Evolutionary conservation across 2,329 filamentous ascomycete genomes (phyloP).

Genomic region (Colletotrichum sojae): DNA sequence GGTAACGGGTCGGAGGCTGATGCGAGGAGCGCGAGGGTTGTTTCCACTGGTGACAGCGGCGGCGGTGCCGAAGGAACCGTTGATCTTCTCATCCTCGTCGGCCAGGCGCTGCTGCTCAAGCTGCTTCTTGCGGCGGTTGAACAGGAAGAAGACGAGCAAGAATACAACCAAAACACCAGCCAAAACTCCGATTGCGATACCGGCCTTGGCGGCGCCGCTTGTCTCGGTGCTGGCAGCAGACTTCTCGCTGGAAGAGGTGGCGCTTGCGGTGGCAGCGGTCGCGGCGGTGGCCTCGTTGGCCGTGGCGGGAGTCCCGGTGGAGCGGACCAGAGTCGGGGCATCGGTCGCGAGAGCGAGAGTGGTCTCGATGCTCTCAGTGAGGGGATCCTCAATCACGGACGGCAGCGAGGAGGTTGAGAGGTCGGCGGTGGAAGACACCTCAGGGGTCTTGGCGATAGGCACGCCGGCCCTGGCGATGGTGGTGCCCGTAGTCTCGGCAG

Average conservation of each 20-base stretch:
- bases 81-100: slow-evolving; percentile 76
- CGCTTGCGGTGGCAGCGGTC: slow-evolving; percentile 39
- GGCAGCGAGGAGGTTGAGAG: slow-evolving; percentile 42
- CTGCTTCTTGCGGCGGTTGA: slow-evolving; percentile 80
- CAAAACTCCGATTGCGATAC: slow-evolving; percentile 87
- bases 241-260: slow-evolving; percentile 24
- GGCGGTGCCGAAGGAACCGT: slow-evolving; percentile 55
- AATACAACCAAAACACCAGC: slow-evolving; percentile 76
- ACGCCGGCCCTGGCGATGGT: slow-evolving; percentile 29
- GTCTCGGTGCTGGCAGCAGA: slow-evolving; percentile 43
- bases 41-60: slow-evolving; percentile 48
- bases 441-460: slow-evolving; percentile 19
- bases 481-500: slow-evolving; percentile 20
- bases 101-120: slow-evolving; percentile 61
- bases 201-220: slow-evolving; percentile 72
- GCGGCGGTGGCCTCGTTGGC: slow-evolving; percentile 41
- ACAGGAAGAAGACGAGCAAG: slow-evolving; percentile 78
- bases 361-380: slow-evolving; percentile 40
- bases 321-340: slow-evolving; percentile 45
- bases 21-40: slow-evolving; percentile 76
- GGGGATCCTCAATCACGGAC: slow-evolving; percentile 47
- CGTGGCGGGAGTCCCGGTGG: slow-evolving; percentile 50
- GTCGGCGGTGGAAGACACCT: slow-evolving; percentile 29
- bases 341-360: slow-evolving; percentile 48
- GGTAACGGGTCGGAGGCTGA: slow-evolving; percentile 88